Evolutionary conservation across 768 basidiomycete genomes (phyloP).

Genomic region (Tylopilus balloui): DNA sequence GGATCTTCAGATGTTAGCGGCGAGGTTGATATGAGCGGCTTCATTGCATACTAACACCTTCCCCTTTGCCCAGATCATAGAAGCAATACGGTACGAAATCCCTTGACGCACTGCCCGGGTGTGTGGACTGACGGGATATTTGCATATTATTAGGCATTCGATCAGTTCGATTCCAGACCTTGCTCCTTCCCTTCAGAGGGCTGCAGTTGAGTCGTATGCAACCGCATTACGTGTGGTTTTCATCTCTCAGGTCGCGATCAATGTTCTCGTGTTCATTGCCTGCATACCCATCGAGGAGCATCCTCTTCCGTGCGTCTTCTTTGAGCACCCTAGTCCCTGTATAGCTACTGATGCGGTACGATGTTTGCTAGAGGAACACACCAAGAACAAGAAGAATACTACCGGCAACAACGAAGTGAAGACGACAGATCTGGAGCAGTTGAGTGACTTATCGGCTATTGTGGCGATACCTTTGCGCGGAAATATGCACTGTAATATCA

Average conservation of each 20-base stretch:
- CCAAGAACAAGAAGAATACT: constrained; percentile 57
- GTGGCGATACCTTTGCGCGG: constrained; percentile 21
- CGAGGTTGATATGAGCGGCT: constrained; percentile 24
- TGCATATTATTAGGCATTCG: constrained; percentile 48
- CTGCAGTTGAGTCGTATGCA: constrained; percentile 74
- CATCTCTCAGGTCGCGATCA: constrained; percentile 69
- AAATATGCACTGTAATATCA: constrained; percentile 29
- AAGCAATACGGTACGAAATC: constrained; percentile 53
- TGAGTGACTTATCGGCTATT: constrained; percentile 15
- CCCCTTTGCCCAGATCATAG: constrained; percentile 54
- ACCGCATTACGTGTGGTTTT: constrained; percentile 79
- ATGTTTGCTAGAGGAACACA: constrained; percentile 47
- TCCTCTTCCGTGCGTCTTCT: constrained; percentile 42
- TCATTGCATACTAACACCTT: constrained; percentile 16
- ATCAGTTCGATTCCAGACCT: constrained; percentile 67
- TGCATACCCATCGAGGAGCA: constrained; percentile 77
- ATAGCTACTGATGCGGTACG: constrained; percentile 15
- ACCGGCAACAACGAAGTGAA: constrained; percentile 38
- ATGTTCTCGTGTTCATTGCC: constrained; percentile 60
- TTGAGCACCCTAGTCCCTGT: constrained; percentile 6
- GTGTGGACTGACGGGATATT: constrained; percentile 13
- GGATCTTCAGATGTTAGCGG: constrained; percentile 62
- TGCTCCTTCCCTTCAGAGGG: constrained; percentile 47
- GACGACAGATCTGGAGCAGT: constrained; percentile 11
- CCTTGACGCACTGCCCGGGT: constrained; percentile 13